phyloP scores from a whole-genome alignment of 805 yeast genomes.

The Cyberlindnera galapagoensis region DNA sequence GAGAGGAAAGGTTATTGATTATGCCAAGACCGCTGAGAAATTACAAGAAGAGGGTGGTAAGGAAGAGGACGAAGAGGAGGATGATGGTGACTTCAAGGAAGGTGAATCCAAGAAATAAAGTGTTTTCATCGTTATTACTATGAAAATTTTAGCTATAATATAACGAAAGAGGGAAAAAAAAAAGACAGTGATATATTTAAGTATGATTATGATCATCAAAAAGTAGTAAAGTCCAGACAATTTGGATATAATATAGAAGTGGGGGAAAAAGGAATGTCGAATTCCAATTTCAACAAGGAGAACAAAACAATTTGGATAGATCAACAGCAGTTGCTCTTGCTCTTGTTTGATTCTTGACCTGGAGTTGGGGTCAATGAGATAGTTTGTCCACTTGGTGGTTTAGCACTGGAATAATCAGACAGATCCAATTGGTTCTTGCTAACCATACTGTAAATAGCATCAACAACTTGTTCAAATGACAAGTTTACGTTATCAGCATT shows the following conservation, averaged over 20 bases:
- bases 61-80: constrained; percentile 42
- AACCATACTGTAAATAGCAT: constrained; percentile 91
- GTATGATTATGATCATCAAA: too few species aligned
- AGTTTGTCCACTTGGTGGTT: constrained; percentile 82
- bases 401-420: constrained; percentile 59
- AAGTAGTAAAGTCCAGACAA: too few species aligned
- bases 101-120: too few species aligned
- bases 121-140: too few species aligned
- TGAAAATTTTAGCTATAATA: too few species aligned
- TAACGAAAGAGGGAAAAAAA: too few species aligned
- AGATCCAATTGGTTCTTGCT: constrained; percentile 88
- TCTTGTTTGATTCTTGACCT: constrained; percentile 59
- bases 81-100: constrained; percentile 46
- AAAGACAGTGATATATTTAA: too few species aligned
- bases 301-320: background rate
- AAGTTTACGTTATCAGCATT: constrained; percentile 91
- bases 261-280: too few species aligned
- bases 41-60: constrained; percentile 35
- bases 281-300: too few species aligned
- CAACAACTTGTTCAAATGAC: constrained; percentile 88
- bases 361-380: constrained; percentile 92
- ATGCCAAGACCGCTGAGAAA: constrained; percentile 71
- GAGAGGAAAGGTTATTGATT: constrained; percentile 83
- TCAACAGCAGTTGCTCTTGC: constrained; percentile 60
- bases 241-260: too few species aligned